A percentile compares a stretch with the other conserved stretches of the same genome.
Evolutionary conservation across 805 yeast species (phyloP).

Genomic region (Suhomyces tanzawaensis): DNA sequence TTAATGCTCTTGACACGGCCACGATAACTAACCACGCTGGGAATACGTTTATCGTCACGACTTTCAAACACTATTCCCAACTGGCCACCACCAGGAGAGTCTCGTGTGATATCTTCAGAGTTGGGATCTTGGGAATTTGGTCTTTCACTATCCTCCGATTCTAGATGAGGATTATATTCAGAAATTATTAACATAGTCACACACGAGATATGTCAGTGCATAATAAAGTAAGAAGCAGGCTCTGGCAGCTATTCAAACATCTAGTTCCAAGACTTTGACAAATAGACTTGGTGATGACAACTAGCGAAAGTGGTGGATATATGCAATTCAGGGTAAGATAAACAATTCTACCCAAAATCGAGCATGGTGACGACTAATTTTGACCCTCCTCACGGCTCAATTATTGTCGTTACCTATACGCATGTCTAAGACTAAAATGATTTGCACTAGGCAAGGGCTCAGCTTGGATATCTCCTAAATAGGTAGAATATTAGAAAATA

Average conservation of each 20-base stretch:
- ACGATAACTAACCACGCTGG: conserved; percentile 41
- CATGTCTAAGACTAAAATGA: neutral
- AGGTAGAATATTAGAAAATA: neutral
- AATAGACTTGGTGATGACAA: conserved; percentile 3
- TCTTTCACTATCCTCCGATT: neutral
- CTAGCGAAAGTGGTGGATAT: neutral
- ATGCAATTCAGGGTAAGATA: neutral
- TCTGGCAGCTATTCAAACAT: too few relatives aligned
- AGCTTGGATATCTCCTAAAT: neutral
- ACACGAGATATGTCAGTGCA: neutral
- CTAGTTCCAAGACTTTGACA: too few relatives aligned
- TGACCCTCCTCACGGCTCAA: neutral
- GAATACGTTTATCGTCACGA: neutral
- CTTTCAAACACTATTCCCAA: neutral
- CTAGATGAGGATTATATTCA: conserved; percentile 6
- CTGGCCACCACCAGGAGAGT: neutral
- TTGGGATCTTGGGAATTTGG: neutral
- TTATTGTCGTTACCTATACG: neutral
- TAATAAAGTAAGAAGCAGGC: neutral
- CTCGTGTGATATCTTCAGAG: neutral
- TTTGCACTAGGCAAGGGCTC: conserved; percentile 2
- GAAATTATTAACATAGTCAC: conserved; percentile 6
- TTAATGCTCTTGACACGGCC: conserved; percentile 56
- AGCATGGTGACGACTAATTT: neutral
- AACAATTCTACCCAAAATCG: neutral